Evolutionary conservation across 345 rosid genomes (phyloP), one percentile per base, ranked within the genome.

Genomic region (Punica granatum): DNA sequence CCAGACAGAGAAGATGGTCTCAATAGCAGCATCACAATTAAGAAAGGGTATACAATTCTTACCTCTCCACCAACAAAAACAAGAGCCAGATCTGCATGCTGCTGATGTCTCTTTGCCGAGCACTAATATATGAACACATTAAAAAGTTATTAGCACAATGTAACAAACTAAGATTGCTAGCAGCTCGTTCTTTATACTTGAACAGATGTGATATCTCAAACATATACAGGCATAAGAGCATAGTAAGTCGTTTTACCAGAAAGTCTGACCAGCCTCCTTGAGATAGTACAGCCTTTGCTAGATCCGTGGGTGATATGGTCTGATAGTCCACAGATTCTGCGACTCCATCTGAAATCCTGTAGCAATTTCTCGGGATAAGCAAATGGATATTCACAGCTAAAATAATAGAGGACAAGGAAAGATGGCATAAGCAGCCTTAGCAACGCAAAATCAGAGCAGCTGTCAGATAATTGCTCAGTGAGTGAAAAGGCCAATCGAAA

Each of bases 41-140:
- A 8, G 23, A 25, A 37, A 15, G n/a, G 4, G 15, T n/a, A 2
- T 25, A 25, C 63, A 63, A 32, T 67, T n/a, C 69, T 79, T 80
- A 94, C 99, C 93, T 88, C 86, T 75, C 88, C 82, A 68, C 99
- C 98, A 31, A 92, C 81, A 82, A 94, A 92, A 74, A 94, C 84
- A 73, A 89, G 82, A 7, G 93, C 97, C 26, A 92, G 77, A 74
- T 88, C 97, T 73, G 83, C 77, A 51, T 85, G 63, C 37, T 81
- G 88, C 62, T 72, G 75, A 71, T 66, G 71, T 72, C 89, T 81
- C 79, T 80, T 80, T 72, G 72, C 81, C 18, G 92, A 73, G 79
- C 99, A 91, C 97, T 94, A 67, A 23, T 34, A 70, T 31, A 33
- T 68, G 49, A 62, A 58, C 37, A 1, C 51, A 65, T 67, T 42